Evolutionary conservation across 108 stramenopile genomes (phyloP).

Genomic region (Fistulifera solaris): DNA sequence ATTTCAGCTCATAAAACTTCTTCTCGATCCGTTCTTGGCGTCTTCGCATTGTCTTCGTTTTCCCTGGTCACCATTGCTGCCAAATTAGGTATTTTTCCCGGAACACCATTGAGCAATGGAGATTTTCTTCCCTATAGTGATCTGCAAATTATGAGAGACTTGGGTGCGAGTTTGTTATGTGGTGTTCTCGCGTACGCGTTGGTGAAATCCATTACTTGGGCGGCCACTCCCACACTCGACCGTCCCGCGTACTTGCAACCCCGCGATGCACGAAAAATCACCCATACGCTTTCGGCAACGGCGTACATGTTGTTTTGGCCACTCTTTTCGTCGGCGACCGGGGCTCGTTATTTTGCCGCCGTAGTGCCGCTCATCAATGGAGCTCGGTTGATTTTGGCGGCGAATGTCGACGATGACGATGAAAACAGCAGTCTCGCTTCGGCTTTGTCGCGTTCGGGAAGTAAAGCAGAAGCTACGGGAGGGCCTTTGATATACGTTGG

Average conservation of each 20-base stretch:
- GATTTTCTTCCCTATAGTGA: constrained; percentile 17
- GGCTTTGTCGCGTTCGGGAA: constrained; percentile 62
- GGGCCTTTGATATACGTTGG: constrained; percentile 77
- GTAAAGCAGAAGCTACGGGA: constrained; percentile 52
- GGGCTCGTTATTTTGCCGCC: constrained; percentile 55
- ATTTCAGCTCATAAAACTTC: too few relatives aligned
- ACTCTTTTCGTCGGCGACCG: constrained; percentile 49
- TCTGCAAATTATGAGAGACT: constrained; percentile 40
- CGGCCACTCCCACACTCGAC: constrained; percentile 10
- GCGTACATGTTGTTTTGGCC: constrained; percentile 65
- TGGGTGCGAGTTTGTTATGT: constrained; percentile 30
- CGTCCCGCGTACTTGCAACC: constrained; percentile 25
- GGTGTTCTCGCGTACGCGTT: constrained; percentile 36
- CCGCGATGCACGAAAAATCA: constrained; percentile 59
- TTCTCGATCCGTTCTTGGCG: neutral
- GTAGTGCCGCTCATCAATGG: constrained; percentile 46
- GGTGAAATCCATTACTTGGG: constrained; percentile 37
- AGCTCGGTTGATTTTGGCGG: constrained; percentile 46
- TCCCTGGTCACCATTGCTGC: neutral
- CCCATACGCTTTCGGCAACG: constrained; percentile 67
- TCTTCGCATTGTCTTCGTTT: constrained; percentile 1
- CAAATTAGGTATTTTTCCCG: neutral
- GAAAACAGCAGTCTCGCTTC: constrained; percentile 24
- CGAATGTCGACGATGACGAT: constrained; percentile 7
- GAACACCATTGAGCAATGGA: neutral